phyloP scores from a whole-genome alignment of 2,329 filamentous ascomycete species.

The Didymella pomorum region DNA sequence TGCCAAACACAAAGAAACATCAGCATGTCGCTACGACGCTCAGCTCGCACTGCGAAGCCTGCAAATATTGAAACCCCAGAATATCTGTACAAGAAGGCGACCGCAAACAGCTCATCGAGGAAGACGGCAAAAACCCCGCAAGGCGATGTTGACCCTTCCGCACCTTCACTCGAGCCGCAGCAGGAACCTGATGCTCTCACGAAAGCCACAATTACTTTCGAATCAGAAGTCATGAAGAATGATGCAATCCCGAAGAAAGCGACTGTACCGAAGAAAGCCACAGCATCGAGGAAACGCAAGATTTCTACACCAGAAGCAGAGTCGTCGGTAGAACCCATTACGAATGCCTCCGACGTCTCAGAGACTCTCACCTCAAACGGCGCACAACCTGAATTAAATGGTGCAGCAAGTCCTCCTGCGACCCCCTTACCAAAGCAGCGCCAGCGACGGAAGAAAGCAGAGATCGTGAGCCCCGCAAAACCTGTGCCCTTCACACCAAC shows the following conservation, averaged over 20 bases:
- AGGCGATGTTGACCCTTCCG: background rate
- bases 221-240: background rate
- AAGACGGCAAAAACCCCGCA: background rate
- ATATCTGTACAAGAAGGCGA: background rate
- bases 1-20: constrained; percentile 12
- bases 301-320: background rate
- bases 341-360: background rate
- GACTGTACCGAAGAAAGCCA: constrained; percentile 11
- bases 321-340: background rate
- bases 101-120: background rate
- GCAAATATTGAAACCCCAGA: background rate
- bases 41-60: constrained; percentile 54
- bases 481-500: constrained; percentile 53
- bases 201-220: background rate
- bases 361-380: background rate
- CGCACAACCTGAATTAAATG: background rate
- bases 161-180: background rate
- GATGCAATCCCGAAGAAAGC: background rate
- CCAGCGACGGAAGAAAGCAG: constrained; percentile 30
- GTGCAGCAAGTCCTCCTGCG: constrained; percentile 25
- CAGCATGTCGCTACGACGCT: constrained; percentile 63
- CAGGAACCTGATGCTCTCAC: background rate
- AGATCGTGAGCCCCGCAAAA: constrained; percentile 26
- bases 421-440: constrained; percentile 43
- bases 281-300: constrained; percentile 34